Evolutionary conservation across 2,329 filamentous ascomycete genomes (phyloP).

Genomic region (Cladosporium austrohemisphaericum): DNA sequence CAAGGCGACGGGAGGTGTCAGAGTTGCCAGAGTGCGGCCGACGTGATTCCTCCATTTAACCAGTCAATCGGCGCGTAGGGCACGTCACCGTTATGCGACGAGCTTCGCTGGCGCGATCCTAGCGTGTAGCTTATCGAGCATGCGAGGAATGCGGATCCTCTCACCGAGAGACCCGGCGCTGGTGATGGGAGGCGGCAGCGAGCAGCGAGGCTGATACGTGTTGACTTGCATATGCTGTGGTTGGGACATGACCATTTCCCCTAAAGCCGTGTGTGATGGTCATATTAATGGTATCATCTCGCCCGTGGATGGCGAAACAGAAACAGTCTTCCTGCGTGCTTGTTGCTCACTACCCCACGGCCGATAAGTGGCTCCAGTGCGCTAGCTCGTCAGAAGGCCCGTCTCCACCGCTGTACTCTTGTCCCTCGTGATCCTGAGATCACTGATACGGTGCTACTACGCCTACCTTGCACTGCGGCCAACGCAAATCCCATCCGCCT

Average conservation of each 20-base stretch:
- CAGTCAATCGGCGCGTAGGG: slow-evolving; percentile 5
- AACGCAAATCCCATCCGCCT: background rate
- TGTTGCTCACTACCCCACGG: background rate
- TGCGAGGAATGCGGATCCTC: slow-evolving; percentile 3
- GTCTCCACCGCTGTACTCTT: background rate
- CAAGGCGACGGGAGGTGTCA: slow-evolving; percentile 9
- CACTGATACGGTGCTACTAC: too few relatives aligned
- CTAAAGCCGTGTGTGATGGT: too few relatives aligned
- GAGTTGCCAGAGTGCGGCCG: slow-evolving; percentile 5
- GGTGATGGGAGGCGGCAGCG: background rate
- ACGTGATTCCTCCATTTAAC: slow-evolving; percentile 1
- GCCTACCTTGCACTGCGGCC: background rate
- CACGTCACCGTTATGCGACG: slow-evolving; percentile 8
- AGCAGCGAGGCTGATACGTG: background rate
- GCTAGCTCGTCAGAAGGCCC: slow-evolving; percentile 11
- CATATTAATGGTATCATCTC: slow-evolving; percentile 11
- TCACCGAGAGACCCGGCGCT: slow-evolving; percentile 3
- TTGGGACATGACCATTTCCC: too few relatives aligned
- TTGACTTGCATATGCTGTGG: too few relatives aligned
- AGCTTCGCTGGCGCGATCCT: slow-evolving; percentile 9
- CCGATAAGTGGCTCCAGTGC: background rate
- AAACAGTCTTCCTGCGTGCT: background rate
- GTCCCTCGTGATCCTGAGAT: slow-evolving; percentile 5
- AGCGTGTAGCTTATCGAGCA: slow-evolving; percentile 10
- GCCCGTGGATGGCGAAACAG: background rate